These are phyloP conservation scores for Rhododendron mucronatum DNA, from an alignment of 148 eudicot genomes.

Conservation along the genomic window DNA sequence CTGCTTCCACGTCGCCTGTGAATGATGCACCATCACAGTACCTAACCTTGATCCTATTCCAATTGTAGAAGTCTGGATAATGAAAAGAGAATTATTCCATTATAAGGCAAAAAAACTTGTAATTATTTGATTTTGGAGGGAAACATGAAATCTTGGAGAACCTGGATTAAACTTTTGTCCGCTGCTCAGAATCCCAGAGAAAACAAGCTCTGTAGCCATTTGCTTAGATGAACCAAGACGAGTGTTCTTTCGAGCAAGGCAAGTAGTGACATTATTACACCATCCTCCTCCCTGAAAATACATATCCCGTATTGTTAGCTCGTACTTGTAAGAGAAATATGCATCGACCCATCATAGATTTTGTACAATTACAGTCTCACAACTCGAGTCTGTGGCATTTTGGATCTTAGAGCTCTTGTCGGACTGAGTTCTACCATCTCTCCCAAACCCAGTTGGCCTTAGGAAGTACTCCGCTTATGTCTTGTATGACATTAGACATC, in stretches of 20 bases:
- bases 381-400: background rate
- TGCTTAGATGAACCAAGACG: conserved; percentile 69
- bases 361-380: background rate
- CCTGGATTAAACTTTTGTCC: conserved; percentile 59
- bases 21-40: conserved; percentile 98
- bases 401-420: background rate
- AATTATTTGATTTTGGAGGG: background rate
- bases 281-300: conserved; percentile 81
- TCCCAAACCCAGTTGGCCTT: background rate
- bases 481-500: background rate
- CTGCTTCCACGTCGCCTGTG: conserved; percentile 83
- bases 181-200: conserved; percentile 71
- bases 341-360: background rate
- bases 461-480: background rate
- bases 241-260: conserved; percentile 47
- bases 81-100: background rate
- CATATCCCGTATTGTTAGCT: background rate
- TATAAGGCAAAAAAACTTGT: background rate
- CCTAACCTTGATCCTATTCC: conserved; percentile 87
- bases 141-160: conserved; percentile 8
- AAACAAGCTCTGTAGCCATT: conserved; percentile 53
- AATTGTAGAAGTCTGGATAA: conserved; percentile 73
- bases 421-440: background rate
- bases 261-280: conserved; percentile 77
- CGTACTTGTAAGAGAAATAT: background rate